Evolutionary conservation across 2,329 filamentous ascomycete species (phyloP).

Genomic region (Boeremia lycopersici): DNA sequence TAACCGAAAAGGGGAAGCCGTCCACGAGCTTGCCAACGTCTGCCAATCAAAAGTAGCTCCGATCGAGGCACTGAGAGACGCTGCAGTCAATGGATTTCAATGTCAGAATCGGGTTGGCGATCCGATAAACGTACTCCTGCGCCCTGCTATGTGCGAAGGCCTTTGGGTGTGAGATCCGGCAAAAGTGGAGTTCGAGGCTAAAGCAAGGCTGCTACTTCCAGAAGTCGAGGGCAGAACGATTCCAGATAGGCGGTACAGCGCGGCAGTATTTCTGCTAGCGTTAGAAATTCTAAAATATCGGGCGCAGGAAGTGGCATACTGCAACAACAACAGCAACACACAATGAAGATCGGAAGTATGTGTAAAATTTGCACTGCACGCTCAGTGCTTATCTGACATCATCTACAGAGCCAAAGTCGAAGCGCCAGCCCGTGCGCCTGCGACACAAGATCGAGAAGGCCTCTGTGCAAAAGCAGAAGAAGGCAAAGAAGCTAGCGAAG

Average conservation of each 20-base stretch:
- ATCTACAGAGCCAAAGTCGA: slow-evolving; percentile 83
- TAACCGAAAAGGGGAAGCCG: slow-evolving; percentile 10
- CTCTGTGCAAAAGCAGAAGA: slow-evolving; percentile 86
- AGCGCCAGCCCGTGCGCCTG: slow-evolving; percentile 86
- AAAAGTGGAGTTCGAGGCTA: background rate
- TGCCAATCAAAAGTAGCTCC: slow-evolving; percentile 10
- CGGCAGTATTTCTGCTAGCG: slow-evolving; percentile 5
- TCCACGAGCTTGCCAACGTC: background rate
- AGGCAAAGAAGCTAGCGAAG: slow-evolving; percentile 85
- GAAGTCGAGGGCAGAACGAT: background rate
- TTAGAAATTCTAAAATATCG: slow-evolving; percentile 35
- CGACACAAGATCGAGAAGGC: slow-evolving; percentile 96
- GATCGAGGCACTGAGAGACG: slow-evolving; percentile 1
- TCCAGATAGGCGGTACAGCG: background rate
- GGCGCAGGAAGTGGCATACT: slow-evolving; percentile 20
- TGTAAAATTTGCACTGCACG: background rate
- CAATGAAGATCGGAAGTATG: slow-evolving; percentile 54
- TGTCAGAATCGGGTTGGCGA: background rate
- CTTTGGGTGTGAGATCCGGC: too few species aligned
- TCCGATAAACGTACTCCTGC: background rate
- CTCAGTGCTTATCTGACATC: slow-evolving; percentile 9
- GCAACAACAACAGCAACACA: slow-evolving; percentile 19
- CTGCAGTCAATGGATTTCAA: background rate
- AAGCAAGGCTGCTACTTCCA: background rate
- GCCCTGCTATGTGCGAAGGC: background rate